Evolutionary conservation across 306 rosid species (phyloP).

Genomic region (Fragaria ananassa): DNA sequence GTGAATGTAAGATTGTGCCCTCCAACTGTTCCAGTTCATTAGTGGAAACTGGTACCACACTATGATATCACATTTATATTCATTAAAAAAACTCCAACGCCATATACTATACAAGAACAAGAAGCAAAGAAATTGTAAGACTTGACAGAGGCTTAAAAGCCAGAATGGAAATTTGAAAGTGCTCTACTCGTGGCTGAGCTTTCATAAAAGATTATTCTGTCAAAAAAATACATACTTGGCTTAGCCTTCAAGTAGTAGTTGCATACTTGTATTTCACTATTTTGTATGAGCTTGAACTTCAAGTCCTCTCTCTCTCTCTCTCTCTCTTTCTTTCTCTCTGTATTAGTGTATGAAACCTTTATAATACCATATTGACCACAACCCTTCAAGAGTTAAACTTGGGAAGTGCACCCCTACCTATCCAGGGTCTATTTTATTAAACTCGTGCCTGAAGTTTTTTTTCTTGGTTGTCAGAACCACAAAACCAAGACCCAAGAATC

Average conservation of each 20-base stretch:
- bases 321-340: not conserved
- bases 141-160: slow-evolving; percentile 4
- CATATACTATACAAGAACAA: not conserved
- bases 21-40: slow-evolving; percentile 26
- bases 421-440: slow-evolving; percentile 30
- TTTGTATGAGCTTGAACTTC: slow-evolving; percentile 2
- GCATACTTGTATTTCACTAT: not conserved
- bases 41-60: slow-evolving; percentile 25
- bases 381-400: slow-evolving; percentile 21
- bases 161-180: slow-evolving; percentile 12
- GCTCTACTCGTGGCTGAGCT: slow-evolving; percentile 11
- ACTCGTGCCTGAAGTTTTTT: slow-evolving; percentile 45
- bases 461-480: slow-evolving; percentile 45
- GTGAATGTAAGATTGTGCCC: slow-evolving; percentile 23
- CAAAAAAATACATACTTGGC: not conserved
- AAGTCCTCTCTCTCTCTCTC: not conserved
- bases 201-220: not conserved
- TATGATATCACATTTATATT: not conserved
- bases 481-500: slow-evolving; percentile 35
- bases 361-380: slow-evolving; percentile 16
- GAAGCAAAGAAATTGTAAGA: not conserved
- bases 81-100: not conserved
- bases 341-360: not conserved
- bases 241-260: not conserved
- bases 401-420: slow-evolving; percentile 48